phyloP scores from a whole-genome alignment of 805 yeast species.

The fission yeast (Schizosaccharomyces pombe) region ASM294v3 CU329670.1:1939001-1939500 shows the following conservation, averaged over 20 bases:
- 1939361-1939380: conserved; percentile 21
- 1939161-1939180: conserved; percentile 56
- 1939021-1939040: no score
- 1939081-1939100: conserved; percentile 27
- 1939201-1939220: conserved; percentile 47
- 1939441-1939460: conserved; percentile 26
- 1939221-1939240: conserved; percentile 44
- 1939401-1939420: conserved; percentile 20
- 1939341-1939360: conserved; percentile 41
- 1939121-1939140: conserved; percentile 49
- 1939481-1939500: conserved; percentile 44
- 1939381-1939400: conserved; percentile 17
- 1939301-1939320: conserved; percentile 32
- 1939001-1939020: not conserved
- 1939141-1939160: conserved; percentile 57
- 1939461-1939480: conserved; percentile 26
- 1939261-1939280: conserved; percentile 60
- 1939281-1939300: conserved; percentile 35
- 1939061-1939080: not conserved
- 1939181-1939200: conserved; percentile 31
- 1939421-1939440: not conserved
- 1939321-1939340: conserved; percentile 35
- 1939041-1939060: not conserved
- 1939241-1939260: conserved; percentile 50
- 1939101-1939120: conserved; percentile 53